phyloP scores from a whole-genome alignment of 2,329 filamentous ascomycete species.

The Diaporthe vexans region DNA sequence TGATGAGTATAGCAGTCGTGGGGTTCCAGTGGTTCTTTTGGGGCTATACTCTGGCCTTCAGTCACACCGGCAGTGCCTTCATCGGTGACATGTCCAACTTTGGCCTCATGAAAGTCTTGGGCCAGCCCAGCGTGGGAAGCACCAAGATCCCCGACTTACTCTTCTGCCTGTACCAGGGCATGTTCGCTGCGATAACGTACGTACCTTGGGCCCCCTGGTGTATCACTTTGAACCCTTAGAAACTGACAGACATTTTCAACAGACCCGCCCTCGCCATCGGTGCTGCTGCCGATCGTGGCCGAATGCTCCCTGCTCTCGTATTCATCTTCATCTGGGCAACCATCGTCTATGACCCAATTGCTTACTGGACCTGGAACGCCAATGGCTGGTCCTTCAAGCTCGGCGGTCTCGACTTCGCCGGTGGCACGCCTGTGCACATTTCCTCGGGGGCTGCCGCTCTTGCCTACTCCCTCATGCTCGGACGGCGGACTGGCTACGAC shows the following conservation, averaged over 20 bases:
- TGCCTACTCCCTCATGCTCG: conserved; percentile 80
- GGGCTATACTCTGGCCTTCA: conserved; percentile 90
- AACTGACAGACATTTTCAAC: conserved; percentile 8
- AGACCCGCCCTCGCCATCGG: conserved; percentile 72
- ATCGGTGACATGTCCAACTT: conserved; percentile 87
- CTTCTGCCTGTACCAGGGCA: conserved; percentile 89
- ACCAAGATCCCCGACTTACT: conserved; percentile 82
- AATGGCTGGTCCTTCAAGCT: conserved; percentile 80
- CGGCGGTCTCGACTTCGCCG: conserved; percentile 80
- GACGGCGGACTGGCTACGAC: conserved; percentile 75
- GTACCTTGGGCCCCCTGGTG: neutral
- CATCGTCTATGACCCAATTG: conserved; percentile 80
- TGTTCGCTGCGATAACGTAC: conserved; percentile 92
- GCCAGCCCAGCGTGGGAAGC: conserved; percentile 80
- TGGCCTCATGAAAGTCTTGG: conserved; percentile 83
- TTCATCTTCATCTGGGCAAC: conserved; percentile 81
- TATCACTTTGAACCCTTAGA: neutral
- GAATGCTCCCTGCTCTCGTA: conserved; percentile 71
- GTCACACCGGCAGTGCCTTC: conserved; percentile 81
- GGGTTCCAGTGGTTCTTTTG: conserved; percentile 97
- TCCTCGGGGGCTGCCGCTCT: conserved; percentile 79
- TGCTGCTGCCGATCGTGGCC: conserved; percentile 72
- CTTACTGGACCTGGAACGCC: conserved; percentile 84
- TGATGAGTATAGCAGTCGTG: conserved; percentile 84
- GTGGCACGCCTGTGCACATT: conserved; percentile 82